Conservation (phyloP, 257 asterid species). For the Plantago major region DNA sequence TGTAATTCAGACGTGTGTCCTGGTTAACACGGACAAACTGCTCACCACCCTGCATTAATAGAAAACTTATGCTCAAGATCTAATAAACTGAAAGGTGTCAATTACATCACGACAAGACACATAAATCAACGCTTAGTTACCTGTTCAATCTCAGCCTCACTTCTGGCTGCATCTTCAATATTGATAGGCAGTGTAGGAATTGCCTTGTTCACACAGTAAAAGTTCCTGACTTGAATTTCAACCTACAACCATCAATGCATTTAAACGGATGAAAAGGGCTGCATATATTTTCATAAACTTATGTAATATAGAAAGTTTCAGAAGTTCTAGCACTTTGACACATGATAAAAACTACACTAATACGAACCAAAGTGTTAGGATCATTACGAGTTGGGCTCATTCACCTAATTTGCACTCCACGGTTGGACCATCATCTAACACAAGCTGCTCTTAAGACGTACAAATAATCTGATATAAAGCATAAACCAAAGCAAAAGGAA, state of each 20-base stretch:
- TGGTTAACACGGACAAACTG: slow-evolving; percentile 84
- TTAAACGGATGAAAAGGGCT: neutral
- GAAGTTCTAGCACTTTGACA: no score
- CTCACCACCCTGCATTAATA: slow-evolving; percentile 63
- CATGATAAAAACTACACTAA: no score
- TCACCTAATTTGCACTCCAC: no score
- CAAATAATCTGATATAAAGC: no score
- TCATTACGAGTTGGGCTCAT: no score
- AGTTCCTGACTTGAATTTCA: slow-evolving; percentile 70
- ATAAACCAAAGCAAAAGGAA: neutral
- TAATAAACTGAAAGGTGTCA: no score
- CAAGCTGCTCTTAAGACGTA: no score
- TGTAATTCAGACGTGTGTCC: slow-evolving; percentile 80
- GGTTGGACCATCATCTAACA: no score
- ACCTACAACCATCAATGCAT: slow-evolving; percentile 36
- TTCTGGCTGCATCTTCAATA: slow-evolving; percentile 80
- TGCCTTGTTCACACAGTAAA: slow-evolving; percentile 59
- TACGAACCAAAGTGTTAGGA: neutral
- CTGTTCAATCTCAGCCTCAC: slow-evolving; percentile 65
- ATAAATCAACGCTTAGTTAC: slow-evolving; percentile 2
- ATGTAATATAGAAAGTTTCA: no score
- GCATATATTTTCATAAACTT: no score
- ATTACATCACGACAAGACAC: neutral
- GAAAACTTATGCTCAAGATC: slow-evolving; percentile 4
- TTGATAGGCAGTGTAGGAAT: slow-evolving; percentile 51